Evolutionary conservation across 176 grass and related monocot species (phyloP), one percentile per base, ranked within the genome.

Genomic region (Zoysia japonica): DNA sequence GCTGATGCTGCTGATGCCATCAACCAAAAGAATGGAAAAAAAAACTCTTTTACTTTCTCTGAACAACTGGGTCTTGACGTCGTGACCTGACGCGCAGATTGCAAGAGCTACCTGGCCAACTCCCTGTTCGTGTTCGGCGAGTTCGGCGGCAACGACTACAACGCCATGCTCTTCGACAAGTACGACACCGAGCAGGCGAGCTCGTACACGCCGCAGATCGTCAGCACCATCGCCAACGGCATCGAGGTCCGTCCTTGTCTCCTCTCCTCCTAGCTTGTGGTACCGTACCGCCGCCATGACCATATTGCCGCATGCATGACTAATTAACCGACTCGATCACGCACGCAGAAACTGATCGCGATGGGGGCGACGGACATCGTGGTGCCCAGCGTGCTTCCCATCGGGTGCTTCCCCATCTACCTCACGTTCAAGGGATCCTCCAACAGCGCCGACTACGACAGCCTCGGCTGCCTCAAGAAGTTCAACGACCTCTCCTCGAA

Each of bases 361-460:
- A 44, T 93, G 68, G 91, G 91, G 0, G 91, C 91, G 0, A 72
- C 53, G 3, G 91, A 93, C 83, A 7, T 93, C 45, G 85, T 88
- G 0, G 85, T 93, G 5, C 88, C 91, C 0, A 82, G 85, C 0
- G 91, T 93, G 56, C 85, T 93, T 6, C 91, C 91, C 38, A 87
- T 90, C 66, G 88, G 91, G 0, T 93, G 91, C 78, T 93, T 93
- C 85, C 91, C 91, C 11, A 80, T 93, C 72, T 93, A 93, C 87
- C 78, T 88, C 12, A 77, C 79, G 48, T 10, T 93, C 54, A 88
- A 79, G 70, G 69, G 71, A 39, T 85, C 77, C 64, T 85, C 78
- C 39, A 75, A 16, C 78, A 40, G 16, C 81, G 70, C 0, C 59
- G 86, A 93, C 62, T 93, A 88, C 79, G 78, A 89, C 46, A 0